These are phyloP conservation scores for Leptodontidium sp. DNA, from an alignment of 2,329 filamentous ascomycete species.

Conservation along the genomic window DNA sequence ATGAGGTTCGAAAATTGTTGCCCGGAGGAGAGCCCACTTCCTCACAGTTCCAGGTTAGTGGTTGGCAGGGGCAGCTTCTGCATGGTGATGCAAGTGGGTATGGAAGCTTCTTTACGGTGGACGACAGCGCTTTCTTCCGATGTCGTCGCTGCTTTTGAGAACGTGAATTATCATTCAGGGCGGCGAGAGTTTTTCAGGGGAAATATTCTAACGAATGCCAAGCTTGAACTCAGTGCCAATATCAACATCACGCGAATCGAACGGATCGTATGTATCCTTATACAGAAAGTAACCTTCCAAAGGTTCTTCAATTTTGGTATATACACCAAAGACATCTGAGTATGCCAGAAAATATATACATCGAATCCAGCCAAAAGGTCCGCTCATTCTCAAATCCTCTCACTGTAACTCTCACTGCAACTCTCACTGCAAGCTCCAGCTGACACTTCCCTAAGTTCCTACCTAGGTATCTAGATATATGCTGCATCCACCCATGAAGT, in stretches of 20 bases:
- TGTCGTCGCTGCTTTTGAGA: background rate
- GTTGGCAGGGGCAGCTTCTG: conserved; percentile 29
- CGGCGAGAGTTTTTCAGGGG: background rate
- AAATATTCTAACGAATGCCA: background rate
- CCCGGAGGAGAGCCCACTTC: background rate
- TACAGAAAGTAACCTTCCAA: background rate
- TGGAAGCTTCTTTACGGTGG: conserved; percentile 12
- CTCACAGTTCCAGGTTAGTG: background rate
- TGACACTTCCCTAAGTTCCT: background rate
- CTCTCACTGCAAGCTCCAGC: background rate
- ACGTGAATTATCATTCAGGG: background rate
- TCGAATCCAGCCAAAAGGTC: conserved; percentile 16
- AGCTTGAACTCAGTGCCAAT: background rate
- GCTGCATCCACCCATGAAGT: conserved; percentile 53
- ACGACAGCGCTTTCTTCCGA: background rate
- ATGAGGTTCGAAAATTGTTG: conserved; percentile 15
- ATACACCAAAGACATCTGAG: conserved; percentile 18
- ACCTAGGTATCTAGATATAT: conserved; percentile 46
- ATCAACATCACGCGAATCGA: background rate
- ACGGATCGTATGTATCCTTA: background rate
- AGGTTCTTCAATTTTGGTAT: conserved; percentile 13
- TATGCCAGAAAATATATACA: conserved; percentile 26
- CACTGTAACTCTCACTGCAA: background rate
- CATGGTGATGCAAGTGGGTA: conserved; percentile 35
- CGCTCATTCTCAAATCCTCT: background rate